Conservation (phyloP, 2,329 filamentous ascomycete genomes). For the Fusarium concolor region DNA sequence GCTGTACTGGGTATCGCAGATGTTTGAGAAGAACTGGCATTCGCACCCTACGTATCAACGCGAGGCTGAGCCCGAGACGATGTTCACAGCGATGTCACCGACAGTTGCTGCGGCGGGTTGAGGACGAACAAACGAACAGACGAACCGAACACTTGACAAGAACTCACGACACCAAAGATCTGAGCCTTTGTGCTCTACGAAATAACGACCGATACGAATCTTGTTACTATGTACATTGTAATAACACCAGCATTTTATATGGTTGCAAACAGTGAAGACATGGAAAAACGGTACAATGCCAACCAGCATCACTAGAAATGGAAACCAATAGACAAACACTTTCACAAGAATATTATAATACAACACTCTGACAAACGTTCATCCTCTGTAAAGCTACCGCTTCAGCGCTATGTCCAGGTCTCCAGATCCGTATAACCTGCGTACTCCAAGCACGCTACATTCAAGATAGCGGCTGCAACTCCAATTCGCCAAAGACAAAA, state of each 20-base stretch:
- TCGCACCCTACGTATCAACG: constrained; percentile 49
- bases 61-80: constrained; percentile 28
- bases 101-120: not conserved
- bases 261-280: not conserved
- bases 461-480: too few relatives aligned
- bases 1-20: constrained; percentile 59
- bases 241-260: not conserved
- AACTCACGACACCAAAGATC: not conserved
- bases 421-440: not conserved
- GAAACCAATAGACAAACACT: not conserved
- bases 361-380: not conserved
- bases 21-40: constrained; percentile 58
- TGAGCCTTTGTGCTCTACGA: not conserved
- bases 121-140: not conserved
- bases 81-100: not conserved
- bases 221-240: not conserved
- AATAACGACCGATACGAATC: constrained; percentile 5
- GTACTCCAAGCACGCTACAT: too few relatives aligned
- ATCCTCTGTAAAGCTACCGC: not conserved
- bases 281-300: not conserved
- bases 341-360: not conserved
- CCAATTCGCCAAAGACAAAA: too few relatives aligned
- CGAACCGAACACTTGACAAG: not conserved
- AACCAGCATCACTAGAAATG: not conserved
- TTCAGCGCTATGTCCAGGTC: too few relatives aligned